phyloP scores from a whole-genome alignment of 352 stramenopile genomes.

The Globisporangium sylvaticum region DNA sequence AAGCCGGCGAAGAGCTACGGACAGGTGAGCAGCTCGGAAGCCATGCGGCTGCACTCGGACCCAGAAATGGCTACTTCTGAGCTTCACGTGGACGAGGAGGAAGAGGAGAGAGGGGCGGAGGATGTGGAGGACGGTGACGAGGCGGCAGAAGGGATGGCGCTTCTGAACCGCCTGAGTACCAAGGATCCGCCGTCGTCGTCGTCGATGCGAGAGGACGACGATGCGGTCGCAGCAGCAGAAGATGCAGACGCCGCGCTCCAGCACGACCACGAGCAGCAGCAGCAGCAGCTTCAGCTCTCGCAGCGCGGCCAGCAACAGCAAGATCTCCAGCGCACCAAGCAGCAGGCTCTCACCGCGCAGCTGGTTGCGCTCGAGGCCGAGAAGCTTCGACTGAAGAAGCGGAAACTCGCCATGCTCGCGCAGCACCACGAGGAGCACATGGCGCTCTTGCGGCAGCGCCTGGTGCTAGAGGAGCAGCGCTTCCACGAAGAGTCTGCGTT shows the following conservation, averaged over 20 bases:
- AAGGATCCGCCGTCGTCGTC: background rate
- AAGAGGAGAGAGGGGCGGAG: background rate
- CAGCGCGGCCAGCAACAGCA: background rate
- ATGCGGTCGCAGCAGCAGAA: background rate
- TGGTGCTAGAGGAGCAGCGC: conserved; percentile 23
- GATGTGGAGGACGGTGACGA: conserved; percentile 7
- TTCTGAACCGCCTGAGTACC: conserved; percentile 3
- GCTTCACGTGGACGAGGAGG: background rate
- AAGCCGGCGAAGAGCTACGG: conserved; percentile 6
- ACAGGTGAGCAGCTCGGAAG: background rate
- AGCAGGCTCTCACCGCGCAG: conserved; percentile 19
- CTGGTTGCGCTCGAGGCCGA: conserved; percentile 30
- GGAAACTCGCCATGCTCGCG: conserved; percentile 31
- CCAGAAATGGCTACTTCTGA: conserved; percentile 2
- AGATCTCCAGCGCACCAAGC: conserved; percentile 1
- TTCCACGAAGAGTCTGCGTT: conserved; percentile 16
- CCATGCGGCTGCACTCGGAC: conserved; percentile 3
- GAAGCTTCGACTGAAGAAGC: conserved; percentile 41
- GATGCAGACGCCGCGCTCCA: background rate
- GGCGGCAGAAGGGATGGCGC: conserved; percentile 6
- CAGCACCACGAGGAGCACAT: conserved; percentile 37
- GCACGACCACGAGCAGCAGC: conserved; percentile 2
- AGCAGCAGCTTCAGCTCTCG: background rate
- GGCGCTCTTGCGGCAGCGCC: conserved; percentile 24
- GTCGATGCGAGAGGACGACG: conserved; percentile 6